phyloP scores from a whole-genome alignment of 2,329 filamentous ascomycete genomes.

The Aureobasidium musti region DNA sequence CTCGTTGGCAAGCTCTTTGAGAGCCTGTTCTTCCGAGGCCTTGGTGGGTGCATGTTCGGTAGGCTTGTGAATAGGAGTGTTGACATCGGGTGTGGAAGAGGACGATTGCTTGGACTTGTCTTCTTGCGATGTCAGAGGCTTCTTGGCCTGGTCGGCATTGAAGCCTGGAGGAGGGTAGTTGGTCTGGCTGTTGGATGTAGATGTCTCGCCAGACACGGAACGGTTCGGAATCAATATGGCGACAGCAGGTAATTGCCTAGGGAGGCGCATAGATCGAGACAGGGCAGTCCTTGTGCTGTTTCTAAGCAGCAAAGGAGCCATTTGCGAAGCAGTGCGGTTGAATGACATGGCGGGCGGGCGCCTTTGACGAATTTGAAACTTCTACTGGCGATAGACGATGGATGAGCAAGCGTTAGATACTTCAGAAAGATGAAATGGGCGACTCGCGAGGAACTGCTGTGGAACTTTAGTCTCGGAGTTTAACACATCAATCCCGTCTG shows the following conservation, averaged over 20 bases:
- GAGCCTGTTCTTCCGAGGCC: conserved; percentile 51
- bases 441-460: not conserved
- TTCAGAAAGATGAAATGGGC: conserved; percentile 3
- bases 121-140: conserved; percentile 63
- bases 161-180: conserved; percentile 82
- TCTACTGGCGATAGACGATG: conserved; percentile 18
- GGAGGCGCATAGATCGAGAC: conserved; percentile 48
- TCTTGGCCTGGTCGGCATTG: conserved; percentile 86
- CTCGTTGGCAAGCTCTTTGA: conserved; percentile 64
- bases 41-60: conserved; percentile 52
- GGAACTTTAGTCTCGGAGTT: too few species aligned
- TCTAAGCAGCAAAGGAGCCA: conserved; percentile 52
- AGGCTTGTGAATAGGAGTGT: conserved; percentile 44
- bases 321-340: conserved; percentile 48
- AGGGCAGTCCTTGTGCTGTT: conserved; percentile 48
- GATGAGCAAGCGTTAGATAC: not conserved
- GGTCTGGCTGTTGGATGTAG: conserved; percentile 51
- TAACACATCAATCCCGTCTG: too few species aligned
- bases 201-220: conserved; percentile 59
- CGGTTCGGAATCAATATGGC: conserved; percentile 59
- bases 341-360: conserved; percentile 48
- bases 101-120: conserved; percentile 35
- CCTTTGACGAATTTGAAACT: conserved; percentile 4
- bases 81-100: conserved; percentile 33
- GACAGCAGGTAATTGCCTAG: conserved; percentile 57